Evolutionary conservation across 305 asterid species (phyloP), one percentile per base, ranked within the genome.

Genomic region (Striga hermonthica): DNA sequence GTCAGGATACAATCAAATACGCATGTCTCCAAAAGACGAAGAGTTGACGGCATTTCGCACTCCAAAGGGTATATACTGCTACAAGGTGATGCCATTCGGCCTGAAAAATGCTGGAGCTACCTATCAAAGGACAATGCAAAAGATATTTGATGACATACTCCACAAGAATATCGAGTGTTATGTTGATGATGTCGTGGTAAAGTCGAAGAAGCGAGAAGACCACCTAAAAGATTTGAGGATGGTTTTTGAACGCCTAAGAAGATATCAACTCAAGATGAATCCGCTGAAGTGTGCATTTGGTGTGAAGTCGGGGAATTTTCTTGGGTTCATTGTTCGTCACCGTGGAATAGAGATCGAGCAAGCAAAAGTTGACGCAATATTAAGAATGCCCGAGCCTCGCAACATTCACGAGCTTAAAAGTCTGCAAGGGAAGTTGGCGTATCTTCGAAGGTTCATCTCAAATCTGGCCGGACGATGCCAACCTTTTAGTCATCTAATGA

Each of bases 361-460:
- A 7, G 35, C 9, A 53, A 53, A 53, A 9, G 7, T 6, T 15
- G 37, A 53, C 1, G 37, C 28, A 9, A 5, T 53, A 4, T 2
- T 53, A 15, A 53, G 28, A 4, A 7, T 22, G 58, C 58, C 35
- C 22, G n/a, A 16, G 9, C 37, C 35, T 15, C 11, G 9, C 8
- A 4, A 53, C 4, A 15, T 7, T 7, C 11, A 53, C 8, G 35
- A 22, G 7, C 58, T 14, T 1, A 49, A 22, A 49, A 49, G 53
- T 1, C 12, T 47, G 14, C 12, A 47, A 56, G 39, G 14, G 28
- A 57, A 44, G 10, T 13, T 57, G 11, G 50, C 66, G 4, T 58
- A 58, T 11, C 40, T 59, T 4, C 4, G 31, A 47, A 67, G 64
- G 9, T 31, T 58, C 16, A 67, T 57, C 38, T 67, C 34, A 5